Percentiles rank a stretch among this genome's conserved stretches.
Evolutionary conservation across 441 rosid genomes (phyloP).

Genomic region (Croton setiger): DNA sequence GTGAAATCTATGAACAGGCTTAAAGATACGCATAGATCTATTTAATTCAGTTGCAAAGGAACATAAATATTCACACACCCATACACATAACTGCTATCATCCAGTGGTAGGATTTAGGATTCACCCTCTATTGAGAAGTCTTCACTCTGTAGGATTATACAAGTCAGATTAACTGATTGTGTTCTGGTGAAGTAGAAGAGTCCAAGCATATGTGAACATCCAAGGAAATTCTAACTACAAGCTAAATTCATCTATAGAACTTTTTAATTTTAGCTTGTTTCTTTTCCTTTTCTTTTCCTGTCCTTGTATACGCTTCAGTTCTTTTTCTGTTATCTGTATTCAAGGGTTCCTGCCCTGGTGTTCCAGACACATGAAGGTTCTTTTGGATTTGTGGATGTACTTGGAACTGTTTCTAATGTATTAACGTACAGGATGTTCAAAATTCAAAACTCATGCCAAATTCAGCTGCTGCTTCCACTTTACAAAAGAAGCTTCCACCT

Average conservation of each 20-base stretch:
- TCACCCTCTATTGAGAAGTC: neutral
- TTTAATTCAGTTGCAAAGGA: neutral
- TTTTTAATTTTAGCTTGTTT: too few species aligned
- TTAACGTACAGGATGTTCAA: slow-evolving; percentile 34
- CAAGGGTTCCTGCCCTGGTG: neutral
- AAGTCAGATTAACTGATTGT: neutral
- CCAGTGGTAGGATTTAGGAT: neutral
- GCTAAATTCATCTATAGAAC: neutral
- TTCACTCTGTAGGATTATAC: too few species aligned
- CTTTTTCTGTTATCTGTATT: neutral
- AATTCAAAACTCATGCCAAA: slow-evolving; percentile 29
- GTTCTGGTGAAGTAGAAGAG: neutral
- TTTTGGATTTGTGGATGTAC: neutral
- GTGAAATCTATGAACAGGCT: neutral
- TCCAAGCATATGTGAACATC: neutral
- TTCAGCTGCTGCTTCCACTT: slow-evolving; percentile 30
- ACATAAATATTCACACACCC: neutral
- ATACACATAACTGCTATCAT: neutral
- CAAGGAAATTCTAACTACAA: neutral
- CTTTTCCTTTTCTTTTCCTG: neutral
- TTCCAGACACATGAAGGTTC: neutral
- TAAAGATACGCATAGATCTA: neutral
- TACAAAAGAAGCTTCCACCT: slow-evolving; percentile 44
- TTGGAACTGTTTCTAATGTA: slow-evolving; percentile 18
- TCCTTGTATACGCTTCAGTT: neutral